Conservation (phyloP, 139 green algal genomes). For the Tetraselmis striata region DNA sequence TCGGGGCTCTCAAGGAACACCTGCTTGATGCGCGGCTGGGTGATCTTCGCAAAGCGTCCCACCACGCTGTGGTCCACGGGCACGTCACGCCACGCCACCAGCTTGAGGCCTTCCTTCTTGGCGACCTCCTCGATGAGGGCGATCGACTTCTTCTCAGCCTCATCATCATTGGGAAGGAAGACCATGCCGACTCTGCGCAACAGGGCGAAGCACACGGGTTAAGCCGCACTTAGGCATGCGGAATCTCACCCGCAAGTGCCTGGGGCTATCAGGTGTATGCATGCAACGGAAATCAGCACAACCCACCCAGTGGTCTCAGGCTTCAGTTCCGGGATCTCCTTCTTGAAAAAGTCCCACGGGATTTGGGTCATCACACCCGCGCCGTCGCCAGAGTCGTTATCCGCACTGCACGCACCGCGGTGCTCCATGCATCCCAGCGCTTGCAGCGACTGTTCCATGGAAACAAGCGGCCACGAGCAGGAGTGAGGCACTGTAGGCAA, state of each 20-base stretch:
- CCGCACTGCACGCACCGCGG: slow-evolving; percentile 91
- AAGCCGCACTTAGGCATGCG: background rate
- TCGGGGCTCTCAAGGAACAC: slow-evolving; percentile 41
- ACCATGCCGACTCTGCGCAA: slow-evolving; percentile 88
- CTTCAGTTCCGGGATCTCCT: slow-evolving; percentile 56
- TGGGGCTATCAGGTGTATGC: background rate
- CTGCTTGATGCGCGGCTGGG: slow-evolving; percentile 88
- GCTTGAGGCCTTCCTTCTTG: slow-evolving; percentile 66
- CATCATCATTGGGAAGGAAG: slow-evolving; percentile 92
- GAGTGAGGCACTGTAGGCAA: no score
- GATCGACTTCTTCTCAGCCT: slow-evolving; percentile 60
- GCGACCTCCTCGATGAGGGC: slow-evolving; percentile 57
- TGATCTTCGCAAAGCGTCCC: slow-evolving; percentile 76
- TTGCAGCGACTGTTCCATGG: slow-evolving; percentile 62
- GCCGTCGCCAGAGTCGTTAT: slow-evolving; percentile 95
- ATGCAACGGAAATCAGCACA: background rate
- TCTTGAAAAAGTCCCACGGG: slow-evolving; percentile 89
- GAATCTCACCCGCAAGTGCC: background rate
- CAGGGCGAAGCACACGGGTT: background rate
- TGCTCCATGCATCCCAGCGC: slow-evolving; percentile 99
- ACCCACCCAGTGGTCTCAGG: slow-evolving; percentile 58
- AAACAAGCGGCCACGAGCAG: background rate
- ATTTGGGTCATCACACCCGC: slow-evolving; percentile 96
- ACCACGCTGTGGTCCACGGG: slow-evolving; percentile 81
- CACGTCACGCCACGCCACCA: slow-evolving; percentile 91